Evolutionary conservation across 768 basidiomycete species (phyloP).

Genomic region (Zangia roseola): DNA sequence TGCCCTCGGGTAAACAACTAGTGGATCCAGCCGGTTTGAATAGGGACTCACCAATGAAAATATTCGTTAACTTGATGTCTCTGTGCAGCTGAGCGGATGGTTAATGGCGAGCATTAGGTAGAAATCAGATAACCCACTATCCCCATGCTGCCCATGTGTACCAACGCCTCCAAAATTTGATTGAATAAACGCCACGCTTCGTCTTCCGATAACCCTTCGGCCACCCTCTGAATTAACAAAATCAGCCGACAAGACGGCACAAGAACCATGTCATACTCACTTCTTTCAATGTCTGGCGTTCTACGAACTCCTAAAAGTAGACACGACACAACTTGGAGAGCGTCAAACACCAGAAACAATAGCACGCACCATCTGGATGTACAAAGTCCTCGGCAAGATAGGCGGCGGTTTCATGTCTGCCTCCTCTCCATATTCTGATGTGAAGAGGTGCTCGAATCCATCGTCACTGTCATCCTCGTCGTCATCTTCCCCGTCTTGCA

Average conservation of each 20-base stretch:
- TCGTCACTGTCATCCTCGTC: constrained; percentile 46
- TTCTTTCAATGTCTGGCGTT: constrained; percentile 87
- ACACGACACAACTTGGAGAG: background rate
- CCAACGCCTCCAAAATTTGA: constrained; percentile 86
- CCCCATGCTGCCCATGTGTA: constrained; percentile 85
- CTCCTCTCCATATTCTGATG: constrained; percentile 35
- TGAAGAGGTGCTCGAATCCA: constrained; percentile 37
- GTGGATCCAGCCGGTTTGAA: background rate
- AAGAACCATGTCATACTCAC: constrained; percentile 31
- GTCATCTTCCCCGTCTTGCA: constrained; percentile 39
- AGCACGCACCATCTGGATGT: constrained; percentile 87
- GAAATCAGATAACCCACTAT: constrained; percentile 53
- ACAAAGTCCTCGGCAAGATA: constrained; percentile 57
- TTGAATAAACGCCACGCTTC: constrained; percentile 90
- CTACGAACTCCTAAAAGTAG: constrained; percentile 73
- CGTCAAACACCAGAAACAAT: background rate
- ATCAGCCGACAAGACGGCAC: background rate
- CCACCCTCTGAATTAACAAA: constrained; percentile 52
- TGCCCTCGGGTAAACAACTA: constrained; percentile 25
- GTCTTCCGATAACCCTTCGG: constrained; percentile 77
- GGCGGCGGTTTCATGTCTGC: constrained; percentile 28
- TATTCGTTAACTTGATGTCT: constrained; percentile 92
- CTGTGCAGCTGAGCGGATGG: constrained; percentile 62
- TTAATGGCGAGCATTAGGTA: constrained; percentile 4
- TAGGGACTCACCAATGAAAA: constrained; percentile 76